These are phyloP conservation scores for Picochlorum sp. DNA, from an alignment of 139 green algal species.

Conservation along the genomic window DNA sequence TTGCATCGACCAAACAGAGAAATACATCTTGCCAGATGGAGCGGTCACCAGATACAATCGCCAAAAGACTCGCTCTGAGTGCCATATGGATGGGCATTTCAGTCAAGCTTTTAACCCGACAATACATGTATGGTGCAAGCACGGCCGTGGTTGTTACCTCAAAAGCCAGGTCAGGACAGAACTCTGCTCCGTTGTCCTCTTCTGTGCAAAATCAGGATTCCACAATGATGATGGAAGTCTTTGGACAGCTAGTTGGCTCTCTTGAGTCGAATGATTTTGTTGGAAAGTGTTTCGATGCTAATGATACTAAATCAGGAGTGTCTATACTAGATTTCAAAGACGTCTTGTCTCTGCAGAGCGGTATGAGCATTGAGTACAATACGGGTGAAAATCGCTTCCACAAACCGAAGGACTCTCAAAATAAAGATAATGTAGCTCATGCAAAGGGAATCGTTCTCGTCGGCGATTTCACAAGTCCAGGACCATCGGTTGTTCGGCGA, in stretches of 20 bases:
- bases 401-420: not conserved
- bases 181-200: not conserved
- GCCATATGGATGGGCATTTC: not conserved
- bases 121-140: not conserved
- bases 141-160: not conserved
- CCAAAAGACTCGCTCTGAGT: not conserved
- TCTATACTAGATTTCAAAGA: not conserved
- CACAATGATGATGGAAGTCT: too few relatives aligned
- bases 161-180: not conserved
- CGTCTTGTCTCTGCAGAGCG: not conserved
- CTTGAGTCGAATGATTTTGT: not conserved
- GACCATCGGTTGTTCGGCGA: too few relatives aligned
- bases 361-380: not conserved
- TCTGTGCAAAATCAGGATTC: not conserved
- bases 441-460: not conserved
- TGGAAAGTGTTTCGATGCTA: too few relatives aligned
- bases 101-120: not conserved
- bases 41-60: not conserved
- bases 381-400: not conserved
- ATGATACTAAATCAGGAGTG: too few relatives aligned
- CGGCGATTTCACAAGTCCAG: not conserved
- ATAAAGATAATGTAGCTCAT: not conserved
- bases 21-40: too few relatives aligned
- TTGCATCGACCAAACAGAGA: too few relatives aligned
- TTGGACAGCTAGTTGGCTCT: not conserved